Evolutionary conservation across 352 stramenopile species (phyloP), one percentile per base, ranked within the genome.

Genomic region (Phytophthora hybrid): DNA sequence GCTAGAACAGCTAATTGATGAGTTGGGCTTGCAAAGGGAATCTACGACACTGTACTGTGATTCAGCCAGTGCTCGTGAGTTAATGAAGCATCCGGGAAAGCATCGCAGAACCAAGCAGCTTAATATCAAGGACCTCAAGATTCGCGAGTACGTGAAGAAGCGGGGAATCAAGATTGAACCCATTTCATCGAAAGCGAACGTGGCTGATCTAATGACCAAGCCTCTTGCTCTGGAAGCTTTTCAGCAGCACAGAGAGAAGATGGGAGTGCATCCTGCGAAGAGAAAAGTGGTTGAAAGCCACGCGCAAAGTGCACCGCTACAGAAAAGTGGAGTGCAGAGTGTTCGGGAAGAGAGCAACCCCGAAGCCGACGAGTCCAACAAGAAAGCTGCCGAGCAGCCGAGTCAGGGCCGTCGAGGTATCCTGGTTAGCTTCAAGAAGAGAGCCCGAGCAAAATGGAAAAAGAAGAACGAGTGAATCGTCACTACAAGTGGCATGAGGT

Each of bases 21-120:
- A 31, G 26, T 7, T 7, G 26, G 26, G 26, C 26, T 31, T 31
- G 26, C 3, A 31, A 31, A 31, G 26, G 26, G 26, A 31, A 31
- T 31, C 26, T 31, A 31, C 26, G 26, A 31, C 26, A 31, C 4
- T 31, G 26, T 31, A 31, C 26, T 31, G 26, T 31, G 26, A 31
- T 31, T 31, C 26, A 31, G 26, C 23, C 23, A 31, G 26, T 31
- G 26, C 26, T 31, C 26, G 26, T 31, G 62, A 66, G n/a, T 46
- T 74, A 31, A 74, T 66, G 55, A 55, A 74, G 32, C 67, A 74
- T 60, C 44, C 41, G 23, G 59, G 59, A 46, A 69, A 74, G 47
- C 67, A 69, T 53, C 44, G 55, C 7, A 49, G 44, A 26, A 66
- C 52, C 26, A 74, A 74, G 21, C 67, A 69, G 19, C 55, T 69